A percentile compares a stretch with the other conserved stretches of the same genome.
phyloP scores from a whole-genome alignment of 1,284 basidiomycete genomes.

The Ustilago crameri region DNA sequence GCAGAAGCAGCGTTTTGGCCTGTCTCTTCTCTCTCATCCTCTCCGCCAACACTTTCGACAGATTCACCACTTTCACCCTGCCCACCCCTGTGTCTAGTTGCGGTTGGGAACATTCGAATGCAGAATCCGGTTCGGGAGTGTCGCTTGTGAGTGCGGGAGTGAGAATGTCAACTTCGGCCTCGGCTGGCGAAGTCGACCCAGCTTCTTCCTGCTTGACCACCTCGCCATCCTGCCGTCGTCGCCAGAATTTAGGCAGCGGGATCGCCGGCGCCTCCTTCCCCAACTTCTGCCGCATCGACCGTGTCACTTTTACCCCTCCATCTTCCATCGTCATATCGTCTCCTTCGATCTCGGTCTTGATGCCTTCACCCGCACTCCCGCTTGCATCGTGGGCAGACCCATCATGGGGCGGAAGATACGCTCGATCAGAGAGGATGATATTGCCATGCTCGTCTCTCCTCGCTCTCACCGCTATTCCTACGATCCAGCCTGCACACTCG shows the following conservation, averaged over 20 bases:
- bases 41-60: slow-evolving; percentile 30
- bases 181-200: not conserved
- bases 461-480: slow-evolving; percentile 12
- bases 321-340: not conserved
- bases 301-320: slow-evolving; percentile 18
- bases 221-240: not conserved
- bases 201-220: not conserved
- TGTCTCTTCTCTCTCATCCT: slow-evolving; percentile 31
- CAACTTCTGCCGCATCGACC: slow-evolving; percentile 16
- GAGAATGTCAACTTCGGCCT: slow-evolving; percentile 2
- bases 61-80: slow-evolving; percentile 9
- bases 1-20: slow-evolving; percentile 24
- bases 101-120: not conserved
- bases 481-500: slow-evolving; percentile 20
- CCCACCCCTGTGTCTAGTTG: not conserved
- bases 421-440: slow-evolving; percentile 20
- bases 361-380: not conserved
- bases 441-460: slow-evolving; percentile 34
- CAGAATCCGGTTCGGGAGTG: not conserved
- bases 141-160: not conserved
- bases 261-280: slow-evolving; percentile 23
- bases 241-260: slow-evolving; percentile 36
- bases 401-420: slow-evolving; percentile 1
- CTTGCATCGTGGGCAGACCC: not conserved
- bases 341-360: not conserved